These are phyloP conservation scores for Lachnum nothofagi DNA, from an alignment of 2,329 filamentous ascomycete genomes.

Conservation along the genomic window DNA sequence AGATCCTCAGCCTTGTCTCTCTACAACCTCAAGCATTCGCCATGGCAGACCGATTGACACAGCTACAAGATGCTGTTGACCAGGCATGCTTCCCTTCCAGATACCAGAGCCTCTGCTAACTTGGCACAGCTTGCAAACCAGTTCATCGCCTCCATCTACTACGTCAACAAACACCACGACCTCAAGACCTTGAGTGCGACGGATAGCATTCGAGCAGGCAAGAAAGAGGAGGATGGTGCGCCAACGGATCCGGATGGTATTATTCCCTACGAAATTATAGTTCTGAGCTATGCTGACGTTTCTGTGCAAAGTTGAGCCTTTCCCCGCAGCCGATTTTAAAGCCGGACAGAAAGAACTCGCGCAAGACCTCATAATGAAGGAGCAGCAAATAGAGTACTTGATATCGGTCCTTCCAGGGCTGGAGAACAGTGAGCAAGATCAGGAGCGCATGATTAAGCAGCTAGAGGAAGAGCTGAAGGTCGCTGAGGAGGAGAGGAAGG, in stretches of 20 bases:
- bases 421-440: slow-evolving; percentile 72
- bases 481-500: slow-evolving; percentile 57
- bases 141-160: slow-evolving; percentile 63
- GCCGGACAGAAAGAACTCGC: slow-evolving; percentile 68
- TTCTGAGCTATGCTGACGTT: slow-evolving; percentile 12
- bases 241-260: slow-evolving; percentile 21
- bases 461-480: slow-evolving; percentile 60
- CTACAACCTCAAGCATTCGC: background rate
- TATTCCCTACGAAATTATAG: background rate
- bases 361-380: slow-evolving; percentile 70
- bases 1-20: slow-evolving; percentile 12
- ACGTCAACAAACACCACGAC: slow-evolving; percentile 64
- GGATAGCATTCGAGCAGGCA: slow-evolving; percentile 55
- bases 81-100: slow-evolving; percentile 48
- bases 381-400: slow-evolving; percentile 76
- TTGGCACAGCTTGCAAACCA: slow-evolving; percentile 56
- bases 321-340: slow-evolving; percentile 59
- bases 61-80: slow-evolving; percentile 80
- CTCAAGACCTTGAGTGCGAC: slow-evolving; percentile 53
- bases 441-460: slow-evolving; percentile 61
- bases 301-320: slow-evolving; percentile 48
- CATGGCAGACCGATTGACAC: slow-evolving; percentile 74
- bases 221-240: slow-evolving; percentile 38
- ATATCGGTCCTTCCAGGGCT: slow-evolving; percentile 72
- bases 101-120: slow-evolving; percentile 4